Percentiles rank a stretch among this genome's conserved stretches.
Conservation (phyloP, 2,329 filamentous ascomycete genomes). For the Myriosclerotinia scirpicola region DNA sequence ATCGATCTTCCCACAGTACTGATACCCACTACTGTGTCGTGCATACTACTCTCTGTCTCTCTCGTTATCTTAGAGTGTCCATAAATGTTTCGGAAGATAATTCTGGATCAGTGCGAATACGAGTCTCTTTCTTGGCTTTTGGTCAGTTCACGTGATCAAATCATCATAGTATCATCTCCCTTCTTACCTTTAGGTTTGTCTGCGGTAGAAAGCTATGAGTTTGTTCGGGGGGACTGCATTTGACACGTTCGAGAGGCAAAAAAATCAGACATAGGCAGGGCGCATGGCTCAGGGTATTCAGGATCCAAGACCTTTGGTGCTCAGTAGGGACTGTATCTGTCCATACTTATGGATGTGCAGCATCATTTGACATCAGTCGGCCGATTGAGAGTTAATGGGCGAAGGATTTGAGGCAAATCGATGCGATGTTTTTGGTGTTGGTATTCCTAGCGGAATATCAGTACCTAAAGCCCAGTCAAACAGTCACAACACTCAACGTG, state of each 20-base stretch:
- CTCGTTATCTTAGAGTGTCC: not conserved
- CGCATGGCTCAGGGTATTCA: no score
- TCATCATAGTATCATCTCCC: not conserved
- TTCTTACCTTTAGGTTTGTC: not conserved
- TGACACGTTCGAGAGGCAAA: no score
- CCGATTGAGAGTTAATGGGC: not conserved
- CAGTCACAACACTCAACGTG: no score
- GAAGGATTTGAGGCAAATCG: not conserved
- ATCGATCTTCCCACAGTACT: not conserved
- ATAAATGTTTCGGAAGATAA: slow-evolving; percentile 16
- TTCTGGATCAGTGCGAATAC: slow-evolving; percentile 12
- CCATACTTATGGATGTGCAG: no score
- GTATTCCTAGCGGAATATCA: not conserved
- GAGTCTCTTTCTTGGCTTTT: not conserved
- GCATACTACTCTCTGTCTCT: not conserved
- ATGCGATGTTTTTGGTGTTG: no score
- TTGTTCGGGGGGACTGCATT: no score
- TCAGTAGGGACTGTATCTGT: no score
- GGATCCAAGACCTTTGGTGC: no score
- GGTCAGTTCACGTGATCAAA: not conserved
- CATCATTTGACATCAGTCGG: not conserved
- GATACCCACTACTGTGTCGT: not conserved
- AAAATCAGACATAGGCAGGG: no score
- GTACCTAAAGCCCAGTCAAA: not conserved
- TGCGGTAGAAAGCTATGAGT: not conserved